Evolutionary conservation across 495 filamentous ascomycete species (phyloP).

Genomic region (Penicillium chermesinum): DNA sequence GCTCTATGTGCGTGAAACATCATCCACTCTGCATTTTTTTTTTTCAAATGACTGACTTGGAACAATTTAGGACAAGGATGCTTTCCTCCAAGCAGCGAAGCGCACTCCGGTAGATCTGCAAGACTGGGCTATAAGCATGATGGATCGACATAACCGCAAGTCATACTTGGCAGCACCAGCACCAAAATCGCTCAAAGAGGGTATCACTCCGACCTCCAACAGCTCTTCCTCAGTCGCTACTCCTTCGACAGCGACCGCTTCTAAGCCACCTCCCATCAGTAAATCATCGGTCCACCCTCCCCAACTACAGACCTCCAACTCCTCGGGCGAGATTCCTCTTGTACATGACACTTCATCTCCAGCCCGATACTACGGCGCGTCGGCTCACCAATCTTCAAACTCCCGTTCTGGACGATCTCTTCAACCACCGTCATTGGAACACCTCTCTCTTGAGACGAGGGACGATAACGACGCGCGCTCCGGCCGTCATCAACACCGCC

Average conservation of each 20-base stretch:
- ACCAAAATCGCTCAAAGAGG: conserved; percentile 43
- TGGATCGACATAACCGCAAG: conserved; percentile 86
- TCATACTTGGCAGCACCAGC: conserved; percentile 71
- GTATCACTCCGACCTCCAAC: conserved; percentile 10
- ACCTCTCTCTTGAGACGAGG: conserved; percentile 35
- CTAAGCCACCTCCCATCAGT: conserved; percentile 23
- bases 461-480: conserved; percentile 33
- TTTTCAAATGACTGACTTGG: conserved; percentile 5
- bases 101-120: conserved; percentile 86
- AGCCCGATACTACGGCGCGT: conserved; percentile 20
- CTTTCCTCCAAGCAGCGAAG: conserved; percentile 91
- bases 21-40: background rate
- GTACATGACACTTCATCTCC: conserved; percentile 45
- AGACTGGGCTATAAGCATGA: conserved; percentile 85
- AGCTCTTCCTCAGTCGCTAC: conserved; percentile 5
- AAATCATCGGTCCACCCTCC: conserved; percentile 50
- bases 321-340: conserved; percentile 64
- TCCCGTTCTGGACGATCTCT: conserved; percentile 27
- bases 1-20: conserved; percentile 47
- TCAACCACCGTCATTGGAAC: conserved; percentile 36
- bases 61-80: conserved; percentile 66
- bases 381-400: conserved; percentile 22
- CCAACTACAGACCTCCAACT: conserved; percentile 52
- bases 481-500: conserved; percentile 35
- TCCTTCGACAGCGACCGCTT: conserved; percentile 14